Evolutionary conservation across 2,329 filamentous ascomycete species (phyloP).

Genomic region (Neopestalotiopsis sp.): DNA sequence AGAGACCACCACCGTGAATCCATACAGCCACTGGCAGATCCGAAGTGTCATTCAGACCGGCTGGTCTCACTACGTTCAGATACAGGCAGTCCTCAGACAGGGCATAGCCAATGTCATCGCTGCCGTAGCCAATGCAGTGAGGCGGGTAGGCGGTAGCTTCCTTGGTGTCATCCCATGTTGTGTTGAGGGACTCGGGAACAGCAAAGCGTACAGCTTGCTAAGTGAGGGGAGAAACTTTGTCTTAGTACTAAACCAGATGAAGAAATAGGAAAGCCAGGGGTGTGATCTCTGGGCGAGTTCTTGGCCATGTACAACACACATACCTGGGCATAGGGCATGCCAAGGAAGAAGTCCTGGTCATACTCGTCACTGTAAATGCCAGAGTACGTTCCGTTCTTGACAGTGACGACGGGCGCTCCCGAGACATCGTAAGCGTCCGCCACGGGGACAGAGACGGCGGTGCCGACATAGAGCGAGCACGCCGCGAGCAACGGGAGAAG

Average conservation of each 20-base stretch:
- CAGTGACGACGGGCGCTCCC: constrained; percentile 25
- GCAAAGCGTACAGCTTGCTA: constrained; percentile 45
- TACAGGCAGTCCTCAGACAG: constrained; percentile 37
- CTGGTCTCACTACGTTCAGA: constrained; percentile 36
- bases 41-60: constrained; percentile 24
- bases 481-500: constrained; percentile 19
- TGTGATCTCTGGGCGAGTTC: not conserved
- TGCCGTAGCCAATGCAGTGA: constrained; percentile 51
- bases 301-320: constrained; percentile 32
- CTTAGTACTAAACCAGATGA: constrained; percentile 35
- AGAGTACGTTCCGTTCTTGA: constrained; percentile 51
- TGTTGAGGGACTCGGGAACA: constrained; percentile 50
- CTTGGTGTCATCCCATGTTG: constrained; percentile 41
- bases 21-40: constrained; percentile 59
- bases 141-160: constrained; percentile 47
- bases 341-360: constrained; percentile 52
- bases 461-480: constrained; percentile 17
- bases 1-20: constrained; percentile 54
- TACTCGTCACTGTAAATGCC: constrained; percentile 44
- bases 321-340: constrained; percentile 59
- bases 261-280: not conserved
- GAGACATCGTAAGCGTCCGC: not conserved
- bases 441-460: constrained; percentile 18
- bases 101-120: constrained; percentile 27
- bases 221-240: constrained; percentile 34